Evolutionary conservation across 176 grass and related monocot genomes (phyloP).

Genomic region (Aegilops longissima): DNA sequence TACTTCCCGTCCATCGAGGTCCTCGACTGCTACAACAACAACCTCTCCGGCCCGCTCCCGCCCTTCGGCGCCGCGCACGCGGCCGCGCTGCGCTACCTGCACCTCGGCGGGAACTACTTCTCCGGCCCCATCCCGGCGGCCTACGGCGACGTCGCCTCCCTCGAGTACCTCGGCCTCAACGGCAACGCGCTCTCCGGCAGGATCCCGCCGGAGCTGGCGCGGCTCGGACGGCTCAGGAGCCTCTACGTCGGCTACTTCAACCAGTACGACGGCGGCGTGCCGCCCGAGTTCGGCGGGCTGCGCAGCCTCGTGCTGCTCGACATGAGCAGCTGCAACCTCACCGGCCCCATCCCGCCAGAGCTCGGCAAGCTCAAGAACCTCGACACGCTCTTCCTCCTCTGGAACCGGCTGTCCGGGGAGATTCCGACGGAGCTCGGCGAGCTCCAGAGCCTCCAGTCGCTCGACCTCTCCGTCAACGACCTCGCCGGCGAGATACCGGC

Average conservation of each 20-base stretch:
- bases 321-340: slow-evolving; percentile 64
- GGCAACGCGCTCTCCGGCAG: slow-evolving; percentile 55
- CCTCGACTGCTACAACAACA: slow-evolving; percentile 87
- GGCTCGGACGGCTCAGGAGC: slow-evolving; percentile 15
- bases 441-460: slow-evolving; percentile 38
- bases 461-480: slow-evolving; percentile 85
- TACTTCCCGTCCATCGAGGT: slow-evolving; percentile 54
- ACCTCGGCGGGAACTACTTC: slow-evolving; percentile 91
- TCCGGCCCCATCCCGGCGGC: slow-evolving; percentile 51
- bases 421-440: slow-evolving; percentile 53
- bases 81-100: slow-evolving; percentile 47
- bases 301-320: slow-evolving; percentile 52
- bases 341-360: slow-evolving; percentile 52
- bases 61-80: neutral
- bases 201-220: slow-evolving; percentile 35
- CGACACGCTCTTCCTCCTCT: slow-evolving; percentile 67
- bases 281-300: slow-evolving; percentile 52
- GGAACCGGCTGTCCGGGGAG: slow-evolving; percentile 56
- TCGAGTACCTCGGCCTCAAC: slow-evolving; percentile 78
- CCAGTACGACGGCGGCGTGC: slow-evolving; percentile 66
- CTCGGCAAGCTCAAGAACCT: slow-evolving; percentile 46
- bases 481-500: slow-evolving; percentile 63
- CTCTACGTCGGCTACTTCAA: slow-evolving; percentile 83
- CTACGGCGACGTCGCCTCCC: slow-evolving; percentile 44
- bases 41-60: slow-evolving; percentile 66